phyloP scores from a whole-genome alignment of 2,329 filamentous ascomycete species.

The Chrysoporthe deuterocubensis region DNA sequence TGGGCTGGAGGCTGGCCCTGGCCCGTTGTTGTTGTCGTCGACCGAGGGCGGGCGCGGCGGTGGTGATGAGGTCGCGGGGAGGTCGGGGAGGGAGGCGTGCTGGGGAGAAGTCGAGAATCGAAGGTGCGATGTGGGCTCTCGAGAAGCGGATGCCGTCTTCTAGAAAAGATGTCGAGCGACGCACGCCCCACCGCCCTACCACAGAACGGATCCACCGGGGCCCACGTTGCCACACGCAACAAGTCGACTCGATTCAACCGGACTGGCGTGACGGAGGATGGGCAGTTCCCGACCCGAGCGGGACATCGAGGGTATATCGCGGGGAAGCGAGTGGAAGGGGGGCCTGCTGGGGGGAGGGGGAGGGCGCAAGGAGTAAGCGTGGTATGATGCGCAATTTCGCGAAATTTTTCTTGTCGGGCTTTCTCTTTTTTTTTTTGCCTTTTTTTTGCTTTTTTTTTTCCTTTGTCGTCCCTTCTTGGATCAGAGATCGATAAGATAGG shows the following conservation, averaged over 20 bases:
- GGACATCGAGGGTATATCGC: constrained; percentile 4
- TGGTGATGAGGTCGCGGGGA: neutral
- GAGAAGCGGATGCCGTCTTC: constrained; percentile 16
- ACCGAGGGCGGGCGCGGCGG: neutral
- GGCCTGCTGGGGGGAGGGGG: neutral
- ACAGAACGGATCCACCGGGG: neutral
- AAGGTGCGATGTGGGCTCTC: neutral
- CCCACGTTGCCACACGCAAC: constrained; percentile 8
- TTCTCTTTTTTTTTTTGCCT: neutral
- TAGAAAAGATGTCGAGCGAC: constrained; percentile 19
- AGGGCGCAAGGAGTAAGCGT: neutral
- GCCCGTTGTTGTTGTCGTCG: neutral
- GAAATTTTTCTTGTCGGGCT: neutral
- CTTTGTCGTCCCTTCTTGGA: neutral
- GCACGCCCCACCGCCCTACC: neutral
- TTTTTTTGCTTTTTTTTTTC: neutral
- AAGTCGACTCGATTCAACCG: neutral
- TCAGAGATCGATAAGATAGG: constrained; percentile 12
- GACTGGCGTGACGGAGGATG: constrained; percentile 14
- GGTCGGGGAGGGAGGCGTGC: neutral
- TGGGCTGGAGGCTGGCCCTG: constrained; percentile 1
- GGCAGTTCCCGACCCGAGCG: constrained; percentile 18
- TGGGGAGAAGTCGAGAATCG: neutral
- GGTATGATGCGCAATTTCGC: constrained; percentile 11
- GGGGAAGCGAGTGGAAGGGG: neutral